Conservation (phyloP, 1,284 basidiomycete species). For the Leccinum fuscescens region DNA sequence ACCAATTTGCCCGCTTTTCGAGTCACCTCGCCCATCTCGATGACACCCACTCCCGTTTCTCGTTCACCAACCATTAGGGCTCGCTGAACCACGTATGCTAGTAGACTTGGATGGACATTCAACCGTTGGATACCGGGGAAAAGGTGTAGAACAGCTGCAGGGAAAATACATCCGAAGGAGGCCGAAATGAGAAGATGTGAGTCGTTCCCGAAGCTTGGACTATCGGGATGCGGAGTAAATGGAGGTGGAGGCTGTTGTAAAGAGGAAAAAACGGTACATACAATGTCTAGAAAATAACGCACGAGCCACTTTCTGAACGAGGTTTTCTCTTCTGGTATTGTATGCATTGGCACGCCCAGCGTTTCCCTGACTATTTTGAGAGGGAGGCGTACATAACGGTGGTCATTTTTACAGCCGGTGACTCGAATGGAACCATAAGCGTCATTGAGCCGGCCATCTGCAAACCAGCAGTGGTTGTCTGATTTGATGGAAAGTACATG, state of each 20-base stretch:
- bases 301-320: slow-evolving; percentile 61
- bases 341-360: slow-evolving; percentile 49
- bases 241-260: slow-evolving; percentile 34
- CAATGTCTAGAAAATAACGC: slow-evolving; percentile 13
- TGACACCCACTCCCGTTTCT: slow-evolving; percentile 59
- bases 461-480: too few species aligned
- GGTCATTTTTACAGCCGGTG: too few species aligned
- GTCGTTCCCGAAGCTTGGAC: slow-evolving; percentile 14
- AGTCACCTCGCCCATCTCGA: slow-evolving; percentile 45
- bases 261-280: slow-evolving; percentile 14
- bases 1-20: slow-evolving; percentile 39
- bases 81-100: slow-evolving; percentile 88
- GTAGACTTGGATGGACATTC: slow-evolving; percentile 90
- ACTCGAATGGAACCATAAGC: too few species aligned
- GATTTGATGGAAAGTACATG: too few species aligned
- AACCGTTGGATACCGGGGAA: slow-evolving; percentile 69
- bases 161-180: slow-evolving; percentile 47
- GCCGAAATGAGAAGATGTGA: slow-evolving; percentile 80
- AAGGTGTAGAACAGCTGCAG: slow-evolving; percentile 48
- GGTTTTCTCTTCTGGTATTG: slow-evolving; percentile 54
- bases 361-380: slow-evolving; percentile 39
- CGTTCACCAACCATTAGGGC: slow-evolving; percentile 52
- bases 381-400: slow-evolving; percentile 1
- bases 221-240: slow-evolving; percentile 32
- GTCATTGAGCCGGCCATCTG: too few species aligned